Percentiles rank a stretch among this genome's conserved stretches.
These are phyloP conservation scores for Saccharum spontaneum DNA, from an alignment of 176 grass and related monocot species.

Conservation along the genomic window DNA sequence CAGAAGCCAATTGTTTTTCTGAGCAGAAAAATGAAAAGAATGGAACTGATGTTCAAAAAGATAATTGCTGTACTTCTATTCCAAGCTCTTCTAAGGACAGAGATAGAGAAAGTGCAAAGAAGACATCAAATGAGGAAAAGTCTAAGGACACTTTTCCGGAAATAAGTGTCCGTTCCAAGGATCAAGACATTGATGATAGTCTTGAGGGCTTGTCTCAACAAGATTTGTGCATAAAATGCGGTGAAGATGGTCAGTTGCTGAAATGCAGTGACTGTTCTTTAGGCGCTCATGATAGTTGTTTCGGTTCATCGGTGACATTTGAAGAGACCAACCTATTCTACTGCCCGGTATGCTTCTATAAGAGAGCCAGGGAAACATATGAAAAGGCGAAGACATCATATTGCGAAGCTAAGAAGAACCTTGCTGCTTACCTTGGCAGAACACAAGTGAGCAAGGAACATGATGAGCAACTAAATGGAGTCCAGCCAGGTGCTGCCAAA, in stretches of 20 bases:
- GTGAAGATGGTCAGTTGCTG: slow-evolving; percentile 46
- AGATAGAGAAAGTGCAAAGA: too few species aligned
- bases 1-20: too few species aligned
- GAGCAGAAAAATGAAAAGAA: too few species aligned
- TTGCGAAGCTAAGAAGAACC: slow-evolving; percentile 33
- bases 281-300: slow-evolving; percentile 37
- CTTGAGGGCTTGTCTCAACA: slow-evolving; percentile 22
- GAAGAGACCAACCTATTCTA: slow-evolving; percentile 32
- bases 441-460: not conserved
- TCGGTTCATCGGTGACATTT: slow-evolving; percentile 27
- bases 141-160: too few species aligned
- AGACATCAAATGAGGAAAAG: too few species aligned
- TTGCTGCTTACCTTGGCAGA: slow-evolving; percentile 31
- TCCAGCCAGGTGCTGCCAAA: slow-evolving; percentile 6
- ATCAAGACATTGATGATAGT: too few species aligned
- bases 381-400: slow-evolving; percentile 36
- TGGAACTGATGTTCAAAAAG: too few species aligned
- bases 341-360: slow-evolving; percentile 50
- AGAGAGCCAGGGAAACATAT: slow-evolving; percentile 41
- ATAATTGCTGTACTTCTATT: too few species aligned
- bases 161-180: too few species aligned
- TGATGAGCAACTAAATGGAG: slow-evolving; percentile 16
- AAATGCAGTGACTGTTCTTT: slow-evolving; percentile 46
- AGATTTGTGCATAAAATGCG: slow-evolving; percentile 55
- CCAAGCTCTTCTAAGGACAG: too few species aligned